Evolutionary conservation across 345 rosid species (phyloP).

Genomic region (Euphorbia peplus): DNA sequence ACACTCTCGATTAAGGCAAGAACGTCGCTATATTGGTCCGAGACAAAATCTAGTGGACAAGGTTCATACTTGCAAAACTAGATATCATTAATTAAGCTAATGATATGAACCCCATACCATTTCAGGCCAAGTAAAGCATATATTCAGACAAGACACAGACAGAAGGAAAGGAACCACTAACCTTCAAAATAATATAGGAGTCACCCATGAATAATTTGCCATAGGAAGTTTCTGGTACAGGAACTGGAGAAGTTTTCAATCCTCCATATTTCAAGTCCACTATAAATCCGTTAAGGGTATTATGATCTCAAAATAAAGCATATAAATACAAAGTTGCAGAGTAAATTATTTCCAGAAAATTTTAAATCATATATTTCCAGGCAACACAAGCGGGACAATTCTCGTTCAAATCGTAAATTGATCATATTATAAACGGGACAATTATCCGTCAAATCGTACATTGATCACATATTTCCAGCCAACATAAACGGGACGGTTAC

Average conservation of each 20-base stretch:
- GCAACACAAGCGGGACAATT: no score
- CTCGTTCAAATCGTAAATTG: no score
- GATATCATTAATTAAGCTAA: not conserved
- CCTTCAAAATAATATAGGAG: slow-evolving; percentile 91
- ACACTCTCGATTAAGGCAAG: not conserved
- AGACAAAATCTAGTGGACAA: not conserved
- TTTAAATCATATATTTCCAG: no score
- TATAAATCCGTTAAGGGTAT: slow-evolving; percentile 28
- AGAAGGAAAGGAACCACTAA: slow-evolving; percentile 23
- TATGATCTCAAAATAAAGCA: not conserved
- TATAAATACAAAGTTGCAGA: not conserved
- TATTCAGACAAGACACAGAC: not conserved
- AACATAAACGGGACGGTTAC: no score
- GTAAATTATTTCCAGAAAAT: not conserved
- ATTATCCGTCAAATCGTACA: no score
- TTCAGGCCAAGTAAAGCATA: not conserved
- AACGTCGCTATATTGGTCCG: not conserved
- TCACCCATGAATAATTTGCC: slow-evolving; percentile 96
- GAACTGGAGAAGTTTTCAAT: slow-evolving; percentile 88
- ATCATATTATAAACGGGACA: no score
- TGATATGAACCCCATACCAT: not conserved
- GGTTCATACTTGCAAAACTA: not conserved
- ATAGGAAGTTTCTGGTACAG: slow-evolving; percentile 56
- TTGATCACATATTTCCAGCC: no score
- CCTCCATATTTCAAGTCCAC: slow-evolving; percentile 97